Base-by-base conservation (phyloP, 495 filamentous ascomycete genomes). In the Penicillium arizonense region DNA sequence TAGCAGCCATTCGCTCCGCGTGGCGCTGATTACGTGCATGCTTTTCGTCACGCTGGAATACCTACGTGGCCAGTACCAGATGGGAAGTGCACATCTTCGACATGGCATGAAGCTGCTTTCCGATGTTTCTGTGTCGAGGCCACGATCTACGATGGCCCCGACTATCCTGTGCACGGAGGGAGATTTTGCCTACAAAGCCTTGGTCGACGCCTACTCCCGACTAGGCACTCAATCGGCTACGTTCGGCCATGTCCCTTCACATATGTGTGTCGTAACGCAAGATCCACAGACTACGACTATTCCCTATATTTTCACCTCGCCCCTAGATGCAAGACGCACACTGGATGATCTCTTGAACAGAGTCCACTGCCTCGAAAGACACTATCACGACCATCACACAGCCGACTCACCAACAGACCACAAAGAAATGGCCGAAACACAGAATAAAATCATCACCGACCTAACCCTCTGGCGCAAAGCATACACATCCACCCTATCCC, bases 31-130 rank as follows among this genome's bases (percentile, higher is more conserved):
- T 34, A 71, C 77, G 6, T 84, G 82, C 55, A 57, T 78, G 42
- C 26, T 83, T 2, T 83, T 83, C 54, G 66, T 77, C 26, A 70
- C 71, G 18, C 62, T 79, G 44, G 81, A 84, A 50, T 74, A 72
- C 20, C 56, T 83, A 13, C 74, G 71, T 10, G 80, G 79, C 1
- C 64, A 72, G 38, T 76, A 73, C 53, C 37, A 52, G 13, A 57
- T 70, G 12, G 77, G 72, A 6, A 69, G 67, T 35, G 55, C 62
- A 6, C 81, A 84, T 63, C 67, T 84, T 6, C 67, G 72, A 45
- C 72, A 61, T 46, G 76, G 77, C 2, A 52, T 77, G 10, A 63
- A 56, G 36, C 36, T 56, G 1, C 50, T 63, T 9, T 23, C 53
- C 3, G 26, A 42, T 34, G 54, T 63, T 2, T 53, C 56, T 12